Conservation (phyloP, 1,284 basidiomycete species). For the Chiua sp. region DNA sequence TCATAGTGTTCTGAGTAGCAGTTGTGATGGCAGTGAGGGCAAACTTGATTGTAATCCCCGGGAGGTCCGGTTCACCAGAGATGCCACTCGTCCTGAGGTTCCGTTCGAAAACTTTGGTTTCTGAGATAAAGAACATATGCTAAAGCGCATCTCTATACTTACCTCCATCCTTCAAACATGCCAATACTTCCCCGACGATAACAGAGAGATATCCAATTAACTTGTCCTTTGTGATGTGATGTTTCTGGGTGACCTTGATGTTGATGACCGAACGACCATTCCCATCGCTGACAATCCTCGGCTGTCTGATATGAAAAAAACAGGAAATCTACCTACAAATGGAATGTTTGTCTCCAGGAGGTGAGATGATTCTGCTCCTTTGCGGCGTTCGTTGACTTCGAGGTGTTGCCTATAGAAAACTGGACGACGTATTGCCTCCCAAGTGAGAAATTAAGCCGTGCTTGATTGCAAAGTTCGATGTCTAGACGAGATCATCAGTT, state of each 20-base stretch:
- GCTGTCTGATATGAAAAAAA: neutral
- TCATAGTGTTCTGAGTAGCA: too few species aligned
- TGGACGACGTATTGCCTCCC: neutral
- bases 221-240: too few species aligned
- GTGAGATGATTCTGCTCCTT: neutral
- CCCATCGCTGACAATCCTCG: conserved; percentile 2
- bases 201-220: neutral
- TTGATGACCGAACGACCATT: neutral
- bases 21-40: too few species aligned
- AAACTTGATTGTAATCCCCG: too few species aligned
- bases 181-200: neutral
- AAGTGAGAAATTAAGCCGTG: too few species aligned
- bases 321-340: neutral
- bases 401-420: neutral
- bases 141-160: too few species aligned
- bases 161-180: neutral
- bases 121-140: too few species aligned
- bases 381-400: neutral
- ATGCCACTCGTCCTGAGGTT: too few species aligned
- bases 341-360: neutral
- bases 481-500: neutral
- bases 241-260: conserved; percentile 1
- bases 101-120: too few species aligned
- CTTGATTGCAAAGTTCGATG: neutral
- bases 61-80: too few species aligned